Evolutionary conservation across 2,329 filamentous ascomycete species (phyloP).

Genomic region (Aspergillus sp.): DNA sequence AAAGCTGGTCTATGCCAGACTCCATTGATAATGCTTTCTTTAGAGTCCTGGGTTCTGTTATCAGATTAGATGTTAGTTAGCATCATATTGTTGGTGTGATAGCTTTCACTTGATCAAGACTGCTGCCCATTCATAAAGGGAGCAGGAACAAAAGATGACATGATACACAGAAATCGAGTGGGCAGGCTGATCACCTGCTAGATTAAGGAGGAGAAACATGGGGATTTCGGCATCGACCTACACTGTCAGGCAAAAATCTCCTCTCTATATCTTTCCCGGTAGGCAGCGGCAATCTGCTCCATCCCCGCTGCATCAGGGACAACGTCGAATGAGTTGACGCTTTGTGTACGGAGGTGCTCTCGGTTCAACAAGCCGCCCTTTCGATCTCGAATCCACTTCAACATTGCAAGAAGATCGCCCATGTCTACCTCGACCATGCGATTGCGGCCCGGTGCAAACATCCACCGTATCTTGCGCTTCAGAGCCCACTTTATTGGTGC

Average conservation of each 20-base stretch:
- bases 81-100: not conserved
- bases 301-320: constrained; percentile 35
- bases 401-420: constrained; percentile 34
- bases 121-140: not conserved
- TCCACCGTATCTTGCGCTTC: constrained; percentile 40
- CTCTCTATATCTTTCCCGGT: constrained; percentile 31
- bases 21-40: not conserved
- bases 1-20: not conserved
- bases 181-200: not conserved
- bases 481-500: constrained; percentile 42
- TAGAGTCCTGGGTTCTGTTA: not conserved
- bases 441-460: constrained; percentile 28
- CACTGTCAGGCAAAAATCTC: constrained; percentile 27
- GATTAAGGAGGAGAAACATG: not conserved
- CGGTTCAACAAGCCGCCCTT: constrained; percentile 30
- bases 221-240: not conserved
- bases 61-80: not conserved
- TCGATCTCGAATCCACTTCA: constrained; percentile 30
- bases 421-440: constrained; percentile 34
- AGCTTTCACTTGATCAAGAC: not conserved
- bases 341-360: constrained; percentile 34
- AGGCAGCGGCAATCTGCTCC: constrained; percentile 34
- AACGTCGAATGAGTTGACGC: constrained; percentile 34
- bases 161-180: not conserved
- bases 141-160: not conserved